These are phyloP conservation scores for Kernera saxatilis DNA, from an alignment of 345 rosid species.

Conservation along the genomic window DNA sequence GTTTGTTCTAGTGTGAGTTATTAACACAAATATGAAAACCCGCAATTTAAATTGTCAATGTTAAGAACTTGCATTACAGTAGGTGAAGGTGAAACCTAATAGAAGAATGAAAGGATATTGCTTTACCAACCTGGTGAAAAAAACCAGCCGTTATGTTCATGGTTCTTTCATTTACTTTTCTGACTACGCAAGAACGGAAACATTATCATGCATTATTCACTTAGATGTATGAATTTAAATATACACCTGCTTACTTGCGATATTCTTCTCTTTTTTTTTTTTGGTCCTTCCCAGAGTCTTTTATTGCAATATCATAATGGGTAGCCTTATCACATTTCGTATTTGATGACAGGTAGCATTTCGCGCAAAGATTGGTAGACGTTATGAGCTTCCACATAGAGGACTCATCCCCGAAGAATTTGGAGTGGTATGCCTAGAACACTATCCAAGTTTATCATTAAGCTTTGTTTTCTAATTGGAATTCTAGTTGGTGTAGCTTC, in stretches of 20 bases:
- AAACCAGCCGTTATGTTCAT: too few species aligned
- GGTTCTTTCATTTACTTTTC: background rate
- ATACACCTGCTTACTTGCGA: background rate
- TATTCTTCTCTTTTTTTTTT: background rate
- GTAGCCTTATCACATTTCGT: background rate
- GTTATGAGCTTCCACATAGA: constrained; percentile 85
- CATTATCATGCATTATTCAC: background rate
- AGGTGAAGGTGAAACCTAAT: background rate
- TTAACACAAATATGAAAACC: background rate
- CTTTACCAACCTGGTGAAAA: background rate
- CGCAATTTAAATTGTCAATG: background rate
- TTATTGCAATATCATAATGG: constrained; percentile 8
- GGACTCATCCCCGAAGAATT: constrained; percentile 96
- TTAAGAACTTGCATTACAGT: background rate
- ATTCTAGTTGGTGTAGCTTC: background rate
- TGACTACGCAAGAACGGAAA: background rate
- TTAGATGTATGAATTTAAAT: background rate
- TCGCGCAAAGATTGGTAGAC: constrained; percentile 91
- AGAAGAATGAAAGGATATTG: background rate
- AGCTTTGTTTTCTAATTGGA: background rate
- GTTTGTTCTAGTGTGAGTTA: constrained; percentile 5
- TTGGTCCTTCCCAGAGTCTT: background rate
- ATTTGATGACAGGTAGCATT: constrained; percentile 65
- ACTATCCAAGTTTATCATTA: background rate
- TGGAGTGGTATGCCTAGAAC: constrained; percentile 63